Evolutionary conservation across 768 basidiomycete species (phyloP).

Genomic region (Macrolepiota albuminosa): DNA sequence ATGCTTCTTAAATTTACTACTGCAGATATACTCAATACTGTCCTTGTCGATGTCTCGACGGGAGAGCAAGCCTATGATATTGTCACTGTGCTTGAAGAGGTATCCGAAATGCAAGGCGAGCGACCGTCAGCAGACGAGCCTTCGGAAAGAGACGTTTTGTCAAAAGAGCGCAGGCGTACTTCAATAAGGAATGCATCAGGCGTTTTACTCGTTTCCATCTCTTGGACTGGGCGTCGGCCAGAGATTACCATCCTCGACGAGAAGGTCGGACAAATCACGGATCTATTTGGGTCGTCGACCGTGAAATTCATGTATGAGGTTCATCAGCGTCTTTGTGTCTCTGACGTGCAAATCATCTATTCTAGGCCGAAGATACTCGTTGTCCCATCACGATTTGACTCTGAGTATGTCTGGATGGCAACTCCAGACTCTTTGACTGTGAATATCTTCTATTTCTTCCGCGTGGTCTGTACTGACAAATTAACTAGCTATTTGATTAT

Average conservation of each 20-base stretch:
- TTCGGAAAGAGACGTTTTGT: background rate
- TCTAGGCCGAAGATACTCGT: slow-evolving; percentile 53
- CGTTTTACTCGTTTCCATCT: slow-evolving; percentile 38
- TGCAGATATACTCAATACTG: slow-evolving; percentile 52
- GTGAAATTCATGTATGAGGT: slow-evolving; percentile 44
- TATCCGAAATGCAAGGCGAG: slow-evolving; percentile 24
- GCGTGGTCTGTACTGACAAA: slow-evolving; percentile 3
- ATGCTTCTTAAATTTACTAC: slow-evolving; percentile 61
- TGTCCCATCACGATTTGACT: slow-evolving; percentile 59
- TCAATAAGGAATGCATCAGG: slow-evolving; percentile 38
- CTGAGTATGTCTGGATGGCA: slow-evolving; percentile 56
- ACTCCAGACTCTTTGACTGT: slow-evolving; percentile 50
- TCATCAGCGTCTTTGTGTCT: background rate
- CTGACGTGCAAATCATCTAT: slow-evolving; percentile 3
- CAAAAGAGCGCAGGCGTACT: slow-evolving; percentile 32
- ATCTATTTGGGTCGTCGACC: slow-evolving; percentile 54
- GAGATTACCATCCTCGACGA: slow-evolving; percentile 48
- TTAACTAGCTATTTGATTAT: slow-evolving; percentile 45
- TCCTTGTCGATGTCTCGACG: slow-evolving; percentile 49
- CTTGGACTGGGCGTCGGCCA: slow-evolving; percentile 51
- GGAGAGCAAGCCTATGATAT: slow-evolving; percentile 46
- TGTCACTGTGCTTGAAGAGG: slow-evolving; percentile 35
- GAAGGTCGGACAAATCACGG: slow-evolving; percentile 43
- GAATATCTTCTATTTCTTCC: slow-evolving; percentile 14
- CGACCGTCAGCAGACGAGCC: slow-evolving; percentile 11